A percentile compares a stretch with the other conserved stretches of the same genome.
Conservation (phyloP, 176 grass and related monocot species). For the Stipa capillata region DNA sequence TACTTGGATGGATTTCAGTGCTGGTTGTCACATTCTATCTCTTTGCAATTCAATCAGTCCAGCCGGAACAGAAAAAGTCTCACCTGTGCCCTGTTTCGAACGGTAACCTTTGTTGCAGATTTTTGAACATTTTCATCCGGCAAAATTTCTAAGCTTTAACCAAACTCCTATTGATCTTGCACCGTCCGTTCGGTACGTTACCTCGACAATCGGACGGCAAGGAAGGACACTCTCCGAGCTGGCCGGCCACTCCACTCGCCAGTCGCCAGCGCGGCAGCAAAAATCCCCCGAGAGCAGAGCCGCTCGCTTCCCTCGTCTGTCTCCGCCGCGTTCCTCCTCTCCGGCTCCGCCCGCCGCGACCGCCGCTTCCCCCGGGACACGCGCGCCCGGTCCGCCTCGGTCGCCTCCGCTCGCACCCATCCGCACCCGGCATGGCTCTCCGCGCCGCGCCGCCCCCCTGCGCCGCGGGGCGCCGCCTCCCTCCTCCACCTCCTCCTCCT, state of each 20-base stretch:
- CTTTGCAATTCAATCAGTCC: too few species aligned
- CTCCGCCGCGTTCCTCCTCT: too few species aligned
- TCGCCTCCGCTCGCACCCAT: background rate
- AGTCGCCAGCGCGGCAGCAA: background rate
- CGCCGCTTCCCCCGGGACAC: background rate
- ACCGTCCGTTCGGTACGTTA: background rate
- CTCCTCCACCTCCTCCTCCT: too few species aligned
- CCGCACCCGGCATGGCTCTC: conserved; percentile 27
- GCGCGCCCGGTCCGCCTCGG: background rate
- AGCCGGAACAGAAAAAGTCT: too few species aligned
- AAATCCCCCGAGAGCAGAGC: background rate
- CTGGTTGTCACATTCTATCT: too few species aligned
- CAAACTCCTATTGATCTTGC: background rate
- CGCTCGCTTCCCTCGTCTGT: background rate
- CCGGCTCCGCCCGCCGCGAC: background rate
- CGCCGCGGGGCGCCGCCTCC: background rate
- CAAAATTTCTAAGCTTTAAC: background rate
- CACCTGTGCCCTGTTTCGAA: too few species aligned
- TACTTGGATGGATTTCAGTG: too few species aligned
- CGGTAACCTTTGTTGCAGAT: background rate
- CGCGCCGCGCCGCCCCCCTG: conserved; percentile 2
- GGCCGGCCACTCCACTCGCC: background rate
- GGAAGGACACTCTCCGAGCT: background rate
- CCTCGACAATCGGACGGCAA: background rate
- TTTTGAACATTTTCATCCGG: background rate